Evolutionary conservation across 2,329 filamentous ascomycete species (phyloP), one percentile per base, ranked within the genome.

Genomic region (Xylaria sp.): DNA sequence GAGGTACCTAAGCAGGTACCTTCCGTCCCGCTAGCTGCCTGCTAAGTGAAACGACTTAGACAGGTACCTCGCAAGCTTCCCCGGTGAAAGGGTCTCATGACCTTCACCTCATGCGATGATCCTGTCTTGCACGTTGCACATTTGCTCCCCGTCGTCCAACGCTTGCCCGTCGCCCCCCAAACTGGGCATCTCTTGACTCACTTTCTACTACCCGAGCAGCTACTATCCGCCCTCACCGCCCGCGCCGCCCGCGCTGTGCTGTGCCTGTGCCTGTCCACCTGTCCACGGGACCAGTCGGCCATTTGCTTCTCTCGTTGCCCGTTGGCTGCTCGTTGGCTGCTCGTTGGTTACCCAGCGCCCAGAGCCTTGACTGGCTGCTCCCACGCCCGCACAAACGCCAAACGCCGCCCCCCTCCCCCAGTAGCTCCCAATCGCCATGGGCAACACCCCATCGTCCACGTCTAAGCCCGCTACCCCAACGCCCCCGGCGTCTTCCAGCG

Each of bases 401-500:
- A 32, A 43, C 66, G 64, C 68, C 60, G 53, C 68, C 67, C 64
- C 62, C 55, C 55, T 52, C 67, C 59, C 63, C 50, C n/a, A 12
- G n/a, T 15, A 61, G 60, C 65, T 53, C 70, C 66, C 75, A 77
- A 73, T 36, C 18, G 52, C 70, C 61, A 84, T 84, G 83, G 83
- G 83, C 50, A 84, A 84, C 70, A 82, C 78, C 74, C 81, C 81
- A 65, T 83, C 82, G 55, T 70, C 71, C 52, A 57, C 67, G 43
- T 65, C 70, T 46, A 72, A 65, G 76, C 77, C 79, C 66, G 72
- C 77, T 64, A 76, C 77, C 76, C 75, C 79, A 73, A 76, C 76
- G 60, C 72, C 69, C 69, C 58, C 72, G 59, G 66, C 71, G 58
- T 67, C 69, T n/a, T 63, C 69, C 43, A 61, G 23, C 65, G 74